Base-by-base conservation (phyloP, 2,329 filamentous ascomycete genomes). In the Calonectria pauciramosa region DNA sequence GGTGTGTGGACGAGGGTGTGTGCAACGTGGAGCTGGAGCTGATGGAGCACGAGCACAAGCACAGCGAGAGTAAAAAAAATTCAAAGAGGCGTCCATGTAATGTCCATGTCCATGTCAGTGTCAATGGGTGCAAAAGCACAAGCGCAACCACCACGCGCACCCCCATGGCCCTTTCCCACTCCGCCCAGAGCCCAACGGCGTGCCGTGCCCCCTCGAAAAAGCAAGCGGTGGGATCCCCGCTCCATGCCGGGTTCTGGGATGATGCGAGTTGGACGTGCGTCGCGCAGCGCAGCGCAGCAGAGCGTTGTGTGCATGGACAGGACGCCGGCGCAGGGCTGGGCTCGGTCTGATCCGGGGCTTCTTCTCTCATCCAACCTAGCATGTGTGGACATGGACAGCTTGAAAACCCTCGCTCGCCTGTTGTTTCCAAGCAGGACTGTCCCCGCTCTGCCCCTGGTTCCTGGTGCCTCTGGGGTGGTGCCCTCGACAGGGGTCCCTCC, bases 211-310 rank as follows among this genome's bases (percentile, higher is more conserved):
- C 49, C 49, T 54, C 65, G 47, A 32, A 76, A 80, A 79, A 80
- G 76, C 75, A 80, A 79, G 69, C 66, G 63, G 63, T 64, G 54
- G 73, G 68, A 78, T 78, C 68, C 68, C 71, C 67, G 65, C 65
- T 64, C 71, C 54, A 47, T 69, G 47, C 68, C 71, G 70, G 71
- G 73, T 70, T 38, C 76, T 77, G n/a, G 63, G 70, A 68, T 41
- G 41, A 51, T 49, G 70, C 54, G 47, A 52, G 60, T 65, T 52
- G 64, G 52, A 51, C 56, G 70, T 72, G 63, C 51, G 51, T 56
- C 72, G 78, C 70, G 67, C 54, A 70, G 52, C 52, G 59, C 68
- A 73, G 71, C 69, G 72, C 72, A 79, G 78, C 72, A 74, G 74
- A 75, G 79, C 71, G 67, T 74, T 75, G 70, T 63, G 54, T 54